A percentile compares a stretch with the other conserved stretches of the same genome.
Conservation (phyloP, 2,329 filamentous ascomycete genomes). For the Monilinia aucupariae region DNA sequence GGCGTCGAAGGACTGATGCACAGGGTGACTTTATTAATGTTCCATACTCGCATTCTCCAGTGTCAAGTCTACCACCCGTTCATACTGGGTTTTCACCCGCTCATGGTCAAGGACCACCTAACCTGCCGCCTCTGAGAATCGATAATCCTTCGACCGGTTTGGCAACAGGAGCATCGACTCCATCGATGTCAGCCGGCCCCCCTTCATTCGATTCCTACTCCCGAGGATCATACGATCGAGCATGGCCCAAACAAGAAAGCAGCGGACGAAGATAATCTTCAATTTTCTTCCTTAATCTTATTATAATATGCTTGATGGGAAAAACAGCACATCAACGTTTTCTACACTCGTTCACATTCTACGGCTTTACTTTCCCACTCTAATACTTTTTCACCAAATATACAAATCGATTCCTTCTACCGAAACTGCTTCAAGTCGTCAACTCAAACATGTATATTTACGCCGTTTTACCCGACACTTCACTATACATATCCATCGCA, state of each 20-base stretch:
- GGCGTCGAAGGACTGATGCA: conserved; percentile 32
- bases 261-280: conserved; percentile 19
- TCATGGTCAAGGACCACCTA: conserved; percentile 23
- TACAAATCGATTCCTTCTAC: background rate
- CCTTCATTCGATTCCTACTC: conserved; percentile 29
- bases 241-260: conserved; percentile 29
- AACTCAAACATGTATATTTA: conserved; percentile 22
- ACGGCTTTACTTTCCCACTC: background rate
- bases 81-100: conserved; percentile 23
- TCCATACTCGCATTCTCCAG: conserved; percentile 30
- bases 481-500: conserved; percentile 19
- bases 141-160: conserved; percentile 25
- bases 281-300: background rate
- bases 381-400: background rate
- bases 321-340: conserved; percentile 12
- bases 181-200: conserved; percentile 22
- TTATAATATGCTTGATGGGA: conserved; percentile 9
- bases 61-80: conserved; percentile 31
- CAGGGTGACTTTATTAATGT: conserved; percentile 31
- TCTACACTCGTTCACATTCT: background rate
- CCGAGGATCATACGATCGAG: conserved; percentile 26
- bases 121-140: conserved; percentile 32
- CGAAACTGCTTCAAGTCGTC: background rate
- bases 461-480: conserved; percentile 35
- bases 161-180: conserved; percentile 18